Evolutionary conservation across 495 filamentous ascomycete species (phyloP).

Genomic region (Tuber magnatum): DNA sequence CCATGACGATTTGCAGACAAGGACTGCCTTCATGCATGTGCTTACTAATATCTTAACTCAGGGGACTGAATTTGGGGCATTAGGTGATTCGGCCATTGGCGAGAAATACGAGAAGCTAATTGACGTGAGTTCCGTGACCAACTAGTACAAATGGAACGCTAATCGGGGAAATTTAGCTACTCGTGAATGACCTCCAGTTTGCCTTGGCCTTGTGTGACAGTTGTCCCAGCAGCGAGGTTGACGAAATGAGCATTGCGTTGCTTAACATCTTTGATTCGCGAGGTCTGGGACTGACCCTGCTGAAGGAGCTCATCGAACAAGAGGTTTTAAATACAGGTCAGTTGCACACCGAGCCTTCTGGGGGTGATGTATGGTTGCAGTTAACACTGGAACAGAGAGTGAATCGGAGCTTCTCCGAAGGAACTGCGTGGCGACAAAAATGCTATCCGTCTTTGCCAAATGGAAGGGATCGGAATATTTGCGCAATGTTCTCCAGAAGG

Average conservation of each 20-base stretch:
- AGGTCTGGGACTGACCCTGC: slow-evolving; percentile 52
- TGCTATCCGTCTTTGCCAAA: slow-evolving; percentile 60
- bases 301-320: slow-evolving; percentile 58
- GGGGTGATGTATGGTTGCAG: slow-evolving; percentile 18
- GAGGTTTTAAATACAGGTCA: slow-evolving; percentile 57
- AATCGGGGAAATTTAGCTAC: slow-evolving; percentile 43
- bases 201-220: slow-evolving; percentile 56
- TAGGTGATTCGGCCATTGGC: slow-evolving; percentile 57
- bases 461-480: slow-evolving; percentile 60
- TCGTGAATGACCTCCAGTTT: slow-evolving; percentile 54
- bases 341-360: slow-evolving; percentile 8
- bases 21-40: slow-evolving; percentile 61
- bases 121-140: slow-evolving; percentile 44
- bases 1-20: slow-evolving; percentile 58
- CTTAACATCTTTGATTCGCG: slow-evolving; percentile 61
- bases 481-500: slow-evolving; percentile 56
- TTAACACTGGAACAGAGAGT: slow-evolving; percentile 44
- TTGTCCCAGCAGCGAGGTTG: slow-evolving; percentile 58
- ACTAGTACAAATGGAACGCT: background rate
- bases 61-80: slow-evolving; percentile 59
- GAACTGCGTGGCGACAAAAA: slow-evolving; percentile 61
- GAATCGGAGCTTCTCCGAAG: slow-evolving; percentile 57
- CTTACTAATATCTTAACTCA: slow-evolving; percentile 61
- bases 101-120: slow-evolving; percentile 59
- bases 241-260: slow-evolving; percentile 58